These are phyloP conservation scores for Ganoderma lingzhi DNA, from an alignment of 1,284 basidiomycete genomes.

Conservation along the genomic window DNA sequence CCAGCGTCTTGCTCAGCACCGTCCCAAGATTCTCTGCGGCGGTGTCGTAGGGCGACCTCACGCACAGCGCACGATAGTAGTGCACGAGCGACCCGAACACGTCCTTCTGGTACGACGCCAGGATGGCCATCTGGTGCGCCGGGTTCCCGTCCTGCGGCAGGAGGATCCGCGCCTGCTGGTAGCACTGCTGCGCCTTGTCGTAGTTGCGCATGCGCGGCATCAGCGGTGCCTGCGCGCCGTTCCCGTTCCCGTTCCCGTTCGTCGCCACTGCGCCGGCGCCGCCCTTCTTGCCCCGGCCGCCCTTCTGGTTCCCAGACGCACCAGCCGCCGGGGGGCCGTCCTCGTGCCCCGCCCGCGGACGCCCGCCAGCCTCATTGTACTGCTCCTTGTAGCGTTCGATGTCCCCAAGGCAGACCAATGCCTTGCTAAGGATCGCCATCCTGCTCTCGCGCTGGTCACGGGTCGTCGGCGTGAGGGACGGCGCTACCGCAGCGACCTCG, in stretches of 20 bases:
- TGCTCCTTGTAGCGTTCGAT: constrained; percentile 93
- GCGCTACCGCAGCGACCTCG: constrained; percentile 38
- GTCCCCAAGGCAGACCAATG: constrained; percentile 92
- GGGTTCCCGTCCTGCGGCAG: constrained; percentile 89
- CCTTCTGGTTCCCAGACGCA: constrained; percentile 45
- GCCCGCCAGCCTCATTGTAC: constrained; percentile 78
- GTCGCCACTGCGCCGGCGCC: constrained; percentile 31
- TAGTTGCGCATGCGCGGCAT: constrained; percentile 61
- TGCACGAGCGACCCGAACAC: constrained; percentile 84
- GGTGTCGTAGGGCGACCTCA: constrained; percentile 86
- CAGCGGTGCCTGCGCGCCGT: constrained; percentile 45
- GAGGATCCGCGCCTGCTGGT: constrained; percentile 84
- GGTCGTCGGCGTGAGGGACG: constrained; percentile 49
- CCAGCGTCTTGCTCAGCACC: constrained; percentile 72
- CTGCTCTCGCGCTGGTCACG: constrained; percentile 65
- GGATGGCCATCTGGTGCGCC: constrained; percentile 94
- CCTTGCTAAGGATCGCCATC: constrained; percentile 83
- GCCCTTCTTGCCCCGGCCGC: constrained; percentile 55
- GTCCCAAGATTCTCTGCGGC: constrained; percentile 87
- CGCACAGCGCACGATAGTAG: constrained; percentile 93
- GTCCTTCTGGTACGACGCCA: constrained; percentile 87
- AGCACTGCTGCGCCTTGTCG: constrained; percentile 80
- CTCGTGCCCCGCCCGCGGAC: constrained; percentile 71
- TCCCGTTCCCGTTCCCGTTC: constrained; percentile 44
- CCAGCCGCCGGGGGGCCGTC: constrained; percentile 50